phyloP scores from a whole-genome alignment of 2,329 filamentous ascomycete species.

The Podosphaera aphanis region DNA sequence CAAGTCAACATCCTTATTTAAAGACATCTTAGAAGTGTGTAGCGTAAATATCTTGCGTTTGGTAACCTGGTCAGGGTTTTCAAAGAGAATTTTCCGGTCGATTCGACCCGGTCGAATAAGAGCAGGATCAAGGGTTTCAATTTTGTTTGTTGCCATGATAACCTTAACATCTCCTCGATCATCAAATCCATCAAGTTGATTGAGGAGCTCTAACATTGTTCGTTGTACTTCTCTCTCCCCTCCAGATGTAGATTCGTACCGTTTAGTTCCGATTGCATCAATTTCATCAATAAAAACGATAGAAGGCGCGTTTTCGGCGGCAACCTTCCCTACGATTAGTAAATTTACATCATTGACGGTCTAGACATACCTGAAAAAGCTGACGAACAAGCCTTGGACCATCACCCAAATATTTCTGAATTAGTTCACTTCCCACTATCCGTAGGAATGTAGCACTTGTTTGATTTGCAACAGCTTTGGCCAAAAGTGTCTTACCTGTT shows the following conservation, averaged over 20 bases:
- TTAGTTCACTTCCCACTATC: slow-evolving; percentile 89
- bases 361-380: slow-evolving; percentile 49
- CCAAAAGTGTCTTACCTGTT: slow-evolving; percentile 86
- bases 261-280: slow-evolving; percentile 94
- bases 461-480: slow-evolving; percentile 94
- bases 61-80: slow-evolving; percentile 58
- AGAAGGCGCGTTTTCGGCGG: slow-evolving; percentile 82
- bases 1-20: slow-evolving; percentile 88
- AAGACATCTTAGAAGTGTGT: slow-evolving; percentile 95
- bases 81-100: slow-evolving; percentile 78
- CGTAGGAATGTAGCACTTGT: slow-evolving; percentile 96
- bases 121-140: slow-evolving; percentile 87
- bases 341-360: not conserved
- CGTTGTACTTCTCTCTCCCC: slow-evolving; percentile 94
- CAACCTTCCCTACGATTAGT: slow-evolving; percentile 32
- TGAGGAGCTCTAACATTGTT: slow-evolving; percentile 94
- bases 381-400: slow-evolving; percentile 86
- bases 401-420: slow-evolving; percentile 96
- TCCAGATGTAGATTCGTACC: slow-evolving; percentile 90
- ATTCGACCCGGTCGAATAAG: slow-evolving; percentile 94
- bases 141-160: slow-evolving; percentile 99
- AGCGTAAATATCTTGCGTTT: slow-evolving; percentile 95
- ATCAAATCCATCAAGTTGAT: slow-evolving; percentile 96
- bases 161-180: slow-evolving; percentile 98
- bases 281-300: slow-evolving; percentile 99